A percentile compares a stretch with the other conserved stretches of the same genome.
phyloP scores from a whole-genome alignment of 2,329 filamentous ascomycete species.

The Colletotrichum sp. region DNA sequence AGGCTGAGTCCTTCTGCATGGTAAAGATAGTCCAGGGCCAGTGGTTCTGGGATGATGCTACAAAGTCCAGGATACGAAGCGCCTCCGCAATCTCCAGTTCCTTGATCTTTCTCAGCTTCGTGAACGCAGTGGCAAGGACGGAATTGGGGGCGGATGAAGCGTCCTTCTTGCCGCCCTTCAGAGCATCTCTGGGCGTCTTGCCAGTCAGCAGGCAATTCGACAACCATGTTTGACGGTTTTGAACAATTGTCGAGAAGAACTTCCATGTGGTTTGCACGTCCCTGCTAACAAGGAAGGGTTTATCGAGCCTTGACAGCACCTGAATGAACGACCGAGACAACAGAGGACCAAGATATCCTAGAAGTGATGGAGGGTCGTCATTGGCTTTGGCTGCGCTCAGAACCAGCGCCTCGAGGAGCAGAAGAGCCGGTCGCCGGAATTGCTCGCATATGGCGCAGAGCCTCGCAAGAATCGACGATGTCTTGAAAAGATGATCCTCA shows the following conservation, averaged over 20 bases:
- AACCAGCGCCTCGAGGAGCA: constrained; percentile 76
- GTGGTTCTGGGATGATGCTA: constrained; percentile 87
- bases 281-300: constrained; percentile 69
- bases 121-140: constrained; percentile 76
- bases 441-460: constrained; percentile 73
- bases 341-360: constrained; percentile 85
- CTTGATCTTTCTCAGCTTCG: constrained; percentile 70
- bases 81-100: constrained; percentile 69
- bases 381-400: constrained; percentile 68
- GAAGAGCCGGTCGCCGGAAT: constrained; percentile 70
- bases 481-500: constrained; percentile 82
- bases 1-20: constrained; percentile 74
- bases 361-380: constrained; percentile 88
- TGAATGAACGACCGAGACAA: constrained; percentile 85
- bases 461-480: constrained; percentile 76
- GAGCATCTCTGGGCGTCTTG: constrained; percentile 78
- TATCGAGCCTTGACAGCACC: constrained; percentile 77
- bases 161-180: constrained; percentile 61
- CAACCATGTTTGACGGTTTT: constrained; percentile 94
- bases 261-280: constrained; percentile 79
- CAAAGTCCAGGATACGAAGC: constrained; percentile 82
- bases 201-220: constrained; percentile 92
- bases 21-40: constrained; percentile 95
- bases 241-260: constrained; percentile 84
- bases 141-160: constrained; percentile 60